A percentile compares a stretch with the other conserved stretches of the same genome.
phyloP scores from a whole-genome alignment of 2,329 filamentous ascomycete species.

The Ophiostoma sp. region DNA sequence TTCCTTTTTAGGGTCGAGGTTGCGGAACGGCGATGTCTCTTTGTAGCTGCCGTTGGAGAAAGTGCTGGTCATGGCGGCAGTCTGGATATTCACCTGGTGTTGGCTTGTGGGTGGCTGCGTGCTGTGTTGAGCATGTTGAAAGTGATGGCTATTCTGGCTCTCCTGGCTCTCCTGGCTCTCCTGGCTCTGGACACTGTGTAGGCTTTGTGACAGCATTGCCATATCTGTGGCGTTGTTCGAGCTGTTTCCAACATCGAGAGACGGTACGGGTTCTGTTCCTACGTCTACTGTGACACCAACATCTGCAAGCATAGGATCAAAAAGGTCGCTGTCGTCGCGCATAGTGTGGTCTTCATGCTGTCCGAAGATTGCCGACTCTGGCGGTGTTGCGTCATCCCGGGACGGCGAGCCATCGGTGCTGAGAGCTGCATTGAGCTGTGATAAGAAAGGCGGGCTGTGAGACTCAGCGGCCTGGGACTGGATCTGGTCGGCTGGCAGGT shows the following conservation, averaged over 20 bases:
- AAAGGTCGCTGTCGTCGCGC: not conserved
- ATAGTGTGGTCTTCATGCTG: not conserved
- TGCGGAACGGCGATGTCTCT: constrained; percentile 35
- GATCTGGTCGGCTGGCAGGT: not conserved
- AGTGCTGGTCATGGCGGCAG: not conserved
- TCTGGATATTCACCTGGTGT: not conserved
- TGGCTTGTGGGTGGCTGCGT: not conserved
- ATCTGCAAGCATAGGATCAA: not conserved
- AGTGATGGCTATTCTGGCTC: not conserved
- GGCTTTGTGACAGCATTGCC: not conserved
- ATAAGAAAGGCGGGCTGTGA: not conserved
- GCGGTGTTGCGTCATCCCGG: not conserved
- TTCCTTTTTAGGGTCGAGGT: constrained; percentile 40
- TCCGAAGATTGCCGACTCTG: not conserved
- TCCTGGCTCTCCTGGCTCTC: constrained; percentile 14
- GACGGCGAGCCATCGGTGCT: constrained; percentile 1
- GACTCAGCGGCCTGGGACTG: not conserved
- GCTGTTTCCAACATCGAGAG: not conserved
- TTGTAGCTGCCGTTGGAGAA: constrained; percentile 17
- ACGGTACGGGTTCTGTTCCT: not conserved
- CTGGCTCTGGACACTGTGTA: constrained; percentile 11
- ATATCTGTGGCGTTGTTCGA: not conserved
- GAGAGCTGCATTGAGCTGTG: not conserved
- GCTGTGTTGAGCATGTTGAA: not conserved
- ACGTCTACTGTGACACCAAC: not conserved